Conservation (phyloP, 805 yeast genomes). For the Pichia rugopelliculosa region DNA sequence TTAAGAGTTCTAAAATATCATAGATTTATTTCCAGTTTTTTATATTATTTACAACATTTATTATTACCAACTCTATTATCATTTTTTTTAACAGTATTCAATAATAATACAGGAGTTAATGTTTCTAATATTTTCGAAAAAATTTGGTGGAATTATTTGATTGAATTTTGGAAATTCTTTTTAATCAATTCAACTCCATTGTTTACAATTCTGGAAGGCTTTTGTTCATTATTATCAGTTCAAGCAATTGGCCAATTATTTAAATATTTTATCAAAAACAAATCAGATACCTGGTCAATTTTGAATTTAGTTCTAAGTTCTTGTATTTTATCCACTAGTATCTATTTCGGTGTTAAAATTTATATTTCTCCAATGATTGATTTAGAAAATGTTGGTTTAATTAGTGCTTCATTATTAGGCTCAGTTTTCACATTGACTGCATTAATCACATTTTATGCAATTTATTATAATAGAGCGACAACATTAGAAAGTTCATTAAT, state of each 20-base stretch:
- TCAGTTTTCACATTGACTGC: conserved; percentile 71
- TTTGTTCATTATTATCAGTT: conserved; percentile 83
- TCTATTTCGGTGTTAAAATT: conserved; percentile 75
- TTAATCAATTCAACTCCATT: conserved; percentile 79
- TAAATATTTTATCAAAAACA: conserved; percentile 53
- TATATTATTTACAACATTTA: conserved; percentile 78
- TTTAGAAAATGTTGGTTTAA: conserved; percentile 49
- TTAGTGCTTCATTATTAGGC: conserved; percentile 79
- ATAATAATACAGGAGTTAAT: conserved; percentile 15
- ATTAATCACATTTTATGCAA: conserved; percentile 75
- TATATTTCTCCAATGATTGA: conserved; percentile 66
- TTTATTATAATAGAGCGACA: conserved; percentile 76
- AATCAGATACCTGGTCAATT: conserved; percentile 75
- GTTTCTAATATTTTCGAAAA: conserved; percentile 13
- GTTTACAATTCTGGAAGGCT: conserved; percentile 86
- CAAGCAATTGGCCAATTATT: conserved; percentile 86
- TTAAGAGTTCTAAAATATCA: conserved; percentile 49
- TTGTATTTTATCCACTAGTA: conserved; percentile 63
- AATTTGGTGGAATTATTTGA: conserved; percentile 32
- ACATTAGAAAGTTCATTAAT: conserved; percentile 82
- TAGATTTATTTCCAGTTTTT: conserved; percentile 35
- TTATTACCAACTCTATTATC: conserved; percentile 77
- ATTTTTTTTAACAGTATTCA: conserved; percentile 51
- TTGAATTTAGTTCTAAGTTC: conserved; percentile 67
- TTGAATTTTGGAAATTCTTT: conserved; percentile 63